Base-by-base conservation (phyloP, 305 asterid genomes). In the Fraxinus sp. region DNA sequence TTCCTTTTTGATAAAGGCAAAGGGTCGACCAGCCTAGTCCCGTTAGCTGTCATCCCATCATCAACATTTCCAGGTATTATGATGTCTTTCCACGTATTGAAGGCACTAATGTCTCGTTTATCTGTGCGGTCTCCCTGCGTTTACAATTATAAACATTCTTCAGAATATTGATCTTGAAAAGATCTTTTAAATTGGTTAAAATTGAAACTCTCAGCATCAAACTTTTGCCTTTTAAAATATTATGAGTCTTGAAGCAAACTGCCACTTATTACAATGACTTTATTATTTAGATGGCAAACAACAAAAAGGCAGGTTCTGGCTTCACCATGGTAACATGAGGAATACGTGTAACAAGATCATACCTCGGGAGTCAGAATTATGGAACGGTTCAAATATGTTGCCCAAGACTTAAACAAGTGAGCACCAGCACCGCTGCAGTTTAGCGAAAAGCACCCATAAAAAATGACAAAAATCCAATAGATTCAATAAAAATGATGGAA, bases 361-460 rank as follows among this genome's bases (percentile, higher is more conserved):
- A 94, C 98, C 98, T 96, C 99, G 0, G 98, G 98, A 20, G 98
- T 94, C 82, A 95, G 94, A 86, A 96, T 93, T 74, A 96, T 93
- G 44, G 98, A 96, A 28, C 98, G 97, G 84, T 96, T 96, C 87
- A 96, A 78, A 85, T 87, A 92, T 14, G 90, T 90, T 0, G 95
- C 92, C 99, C 99, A 96, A 18, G 99, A 94, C 92, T 93, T 96
- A 89, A 96, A 96, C 88, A 94, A 89, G 89, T 94, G 98, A 88
- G 99, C 99, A 84, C 99, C 99, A 87, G 99, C 99, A 76, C 99
- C 99, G 85, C 98, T 94, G 94, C 81, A 85, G 80, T 77, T 78
- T 70, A 76, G 84, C 18, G 80, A 30, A 13, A 79, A 16, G 77
- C 73, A 78, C 36, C 26, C 41, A 83, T 86, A 59, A 88, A 55